phyloP scores from a whole-genome alignment of 805 yeast genomes.

The Saccharomyces jurei region DNA sequence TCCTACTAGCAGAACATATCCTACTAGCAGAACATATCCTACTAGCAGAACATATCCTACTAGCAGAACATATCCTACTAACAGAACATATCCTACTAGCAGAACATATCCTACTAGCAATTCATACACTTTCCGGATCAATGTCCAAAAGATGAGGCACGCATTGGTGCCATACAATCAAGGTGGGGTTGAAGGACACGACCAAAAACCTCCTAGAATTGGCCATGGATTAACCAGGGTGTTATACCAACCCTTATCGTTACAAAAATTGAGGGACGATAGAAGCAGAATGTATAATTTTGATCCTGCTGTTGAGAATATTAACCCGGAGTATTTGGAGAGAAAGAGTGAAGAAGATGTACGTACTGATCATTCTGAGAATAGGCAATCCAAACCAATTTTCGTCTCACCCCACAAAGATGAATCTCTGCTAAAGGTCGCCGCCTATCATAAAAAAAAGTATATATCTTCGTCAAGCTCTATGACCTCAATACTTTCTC shows the following conservation, averaged over 20 bases:
- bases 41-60: background rate
- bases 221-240: slow-evolving; percentile 64
- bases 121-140: background rate
- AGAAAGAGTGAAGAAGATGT: slow-evolving; percentile 2
- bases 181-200: background rate
- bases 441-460: slow-evolving; percentile 26
- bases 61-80: too few species aligned
- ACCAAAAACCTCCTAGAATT: slow-evolving; percentile 39
- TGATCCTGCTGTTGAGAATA: slow-evolving; percentile 46
- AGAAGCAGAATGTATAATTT: slow-evolving; percentile 69
- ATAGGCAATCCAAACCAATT: slow-evolving; percentile 10
- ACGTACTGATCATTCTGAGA: background rate
- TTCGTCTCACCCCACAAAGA: slow-evolving; percentile 70
- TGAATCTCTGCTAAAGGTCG: slow-evolving; percentile 39
- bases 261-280: slow-evolving; percentile 71
- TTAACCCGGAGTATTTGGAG: slow-evolving; percentile 34
- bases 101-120: background rate
- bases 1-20: too few species aligned
- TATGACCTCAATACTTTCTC: slow-evolving; percentile 67
- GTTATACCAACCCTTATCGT: slow-evolving; percentile 64
- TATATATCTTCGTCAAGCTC: slow-evolving; percentile 83
- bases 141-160: background rate
- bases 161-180: background rate
- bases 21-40: background rate
- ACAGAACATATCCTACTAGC: too few species aligned